Evolutionary conservation across 148 eudicot species (phyloP), one percentile per base, ranked within the genome.

Genomic region (Chenopodium album): DNA sequence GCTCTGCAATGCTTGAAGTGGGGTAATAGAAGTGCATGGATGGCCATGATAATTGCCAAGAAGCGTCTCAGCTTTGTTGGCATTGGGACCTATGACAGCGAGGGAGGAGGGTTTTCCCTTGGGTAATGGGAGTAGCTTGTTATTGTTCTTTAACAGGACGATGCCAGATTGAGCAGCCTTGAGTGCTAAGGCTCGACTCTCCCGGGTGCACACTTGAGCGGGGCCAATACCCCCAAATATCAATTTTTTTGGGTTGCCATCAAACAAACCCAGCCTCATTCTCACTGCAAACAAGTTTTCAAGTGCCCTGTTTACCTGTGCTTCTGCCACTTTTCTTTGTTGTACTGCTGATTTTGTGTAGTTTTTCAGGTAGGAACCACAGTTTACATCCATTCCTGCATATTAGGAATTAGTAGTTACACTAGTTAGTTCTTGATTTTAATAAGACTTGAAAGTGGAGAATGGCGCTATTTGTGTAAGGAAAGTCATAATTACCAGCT

Each of bases 341-440:
- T 68, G 63, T 26, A 94, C 84, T 20, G 98, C 98, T 76, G 98
- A 91, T 84, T 94, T 93, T 12, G 97, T 90, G 89, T 94, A 78
- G 28, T 87, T 89, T 71, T 83, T 34, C 84, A 94, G 81, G 88
- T 88, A 93, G 31, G 84, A 47, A 50, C 97, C 98, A 64, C 98
- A 94, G 79, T 94, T 87, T 23, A 94, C 90, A 84, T 94, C 98
- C 98, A 94, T 94, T 70, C 98, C 97, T 92, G 85, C 14, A 47
- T 54, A 71, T 41, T 54, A 26, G 16, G 22, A 12, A 9, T 47
- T 22, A 37, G 37, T 22, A 17, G 20, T 71, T 44, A 74, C 14
- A 54, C 23, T 29, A 17, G 28, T 77, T 44, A 74, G 22, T 31
- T 65, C 31, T 69, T 64, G 37, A n/a, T 80, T 22, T 17, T 7